Base-by-base conservation (phyloP, 768 basidiomycete genomes). In the Fomitopsis serialis region DNA sequence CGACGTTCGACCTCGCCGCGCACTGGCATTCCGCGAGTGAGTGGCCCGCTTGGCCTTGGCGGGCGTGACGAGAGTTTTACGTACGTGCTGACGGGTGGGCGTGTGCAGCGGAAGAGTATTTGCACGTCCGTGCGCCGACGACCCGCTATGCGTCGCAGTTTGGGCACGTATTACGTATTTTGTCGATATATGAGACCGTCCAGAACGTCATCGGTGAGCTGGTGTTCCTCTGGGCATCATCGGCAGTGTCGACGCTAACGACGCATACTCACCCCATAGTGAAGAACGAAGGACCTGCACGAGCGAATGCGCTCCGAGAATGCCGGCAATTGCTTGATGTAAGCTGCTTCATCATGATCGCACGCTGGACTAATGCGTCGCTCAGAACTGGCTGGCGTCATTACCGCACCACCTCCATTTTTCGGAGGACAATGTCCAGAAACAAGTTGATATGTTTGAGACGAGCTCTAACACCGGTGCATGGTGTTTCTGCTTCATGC, bases 401-500 rank as follows among this genome's bases (percentile, higher is more conserved):
- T 78, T 92, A n/a, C 82, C 90, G 11, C 79, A 83, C 40, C 78
- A 84, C 61, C 78, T 92, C 43, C 79, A 77, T 8, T 91, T 87
- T 62, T 84, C 78, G 22, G 81, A 86, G 44, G 79, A 86, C 60
- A 89, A 78, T 63, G 67, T 90, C 19, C 73, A 75, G 57, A 79
- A 83, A 19, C 87, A 92, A 59, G 72, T 82, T 57, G 78, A 81
- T 17, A 87, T 89, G 80, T 86, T 90, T 59, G 88, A 89, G 63
- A 90, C 89, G 21, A 81, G 79, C 60, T 85, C 85, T 15, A 89
- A 88, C 60, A 78, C 78, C 25, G 86, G 89, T 44, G 86, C 87
- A 10, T 92, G 89, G 90, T 87, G 84, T 60, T 92, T 80, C 70
- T 87, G 80, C 58, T 75, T 76, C 63, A 85, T 89, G 74, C 89